Base-by-base conservation (phyloP, 306 rosid genomes). In the Malus domestica region DNA sequence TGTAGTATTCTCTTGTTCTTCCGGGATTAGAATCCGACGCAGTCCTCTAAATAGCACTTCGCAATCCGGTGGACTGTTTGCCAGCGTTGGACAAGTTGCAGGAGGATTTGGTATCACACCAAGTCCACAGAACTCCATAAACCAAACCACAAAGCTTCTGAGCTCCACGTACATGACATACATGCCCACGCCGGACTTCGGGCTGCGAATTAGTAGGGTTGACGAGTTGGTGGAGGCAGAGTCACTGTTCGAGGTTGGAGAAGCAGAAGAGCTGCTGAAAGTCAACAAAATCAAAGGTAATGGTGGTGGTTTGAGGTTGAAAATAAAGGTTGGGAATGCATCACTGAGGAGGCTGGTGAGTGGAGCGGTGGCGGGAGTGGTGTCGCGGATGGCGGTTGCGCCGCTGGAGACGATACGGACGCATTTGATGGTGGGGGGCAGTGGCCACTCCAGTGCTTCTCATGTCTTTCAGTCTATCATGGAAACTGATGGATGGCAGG, bases 281-380 rank as follows among this genome's bases (percentile, higher is more conserved):
- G 83, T 55, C 60, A 76, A 58, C 33, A 75, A 7, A 73, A 70
- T 15, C 6, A 49, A 49, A 4, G 55, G 20, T 15, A 49, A 49
- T 2, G 55, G 19, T 40, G 57, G 66, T 49, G 90, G 83, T 71
- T 76, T 75, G 59, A 85, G 80, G 32, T 40, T 81, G 85, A 90
- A 81, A 46, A 73, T 89, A 61, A 86, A 86, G 88, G 74, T 90
- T 42, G 79, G 69, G 35, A 83, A 87, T 77, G 80, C 86, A 30
- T 85, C 91, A 4, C 33, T 87, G 51, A 84, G 93, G 70, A 79
- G 80, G 84, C 74, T 90, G 82, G 73, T 87, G 15, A 89, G 96
- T 70, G 96, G 96, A 46, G 96, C 91, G 10, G 80, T 87, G 30
- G 93, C 96, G 6, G 91, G 93, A 67, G 93, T 79, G 23, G 88